Evolutionary conservation across 2,329 filamentous ascomycete species (phyloP).

Genomic region (Cryoendolithus antarcticus): DNA sequence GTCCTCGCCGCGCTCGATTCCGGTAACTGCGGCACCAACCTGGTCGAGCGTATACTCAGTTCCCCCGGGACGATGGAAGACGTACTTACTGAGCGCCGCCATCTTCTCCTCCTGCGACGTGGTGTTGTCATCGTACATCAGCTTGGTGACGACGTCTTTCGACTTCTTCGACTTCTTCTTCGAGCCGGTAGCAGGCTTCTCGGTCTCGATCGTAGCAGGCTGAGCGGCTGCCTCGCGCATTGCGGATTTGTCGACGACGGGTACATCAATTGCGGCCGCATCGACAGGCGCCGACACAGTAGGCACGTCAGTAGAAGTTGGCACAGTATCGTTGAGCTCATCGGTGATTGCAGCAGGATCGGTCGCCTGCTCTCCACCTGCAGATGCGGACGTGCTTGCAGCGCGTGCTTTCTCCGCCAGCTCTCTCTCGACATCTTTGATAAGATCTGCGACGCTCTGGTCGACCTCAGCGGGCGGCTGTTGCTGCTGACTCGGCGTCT

Average conservation of each 20-base stretch:
- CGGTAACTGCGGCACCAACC: slow-evolving; percentile 7
- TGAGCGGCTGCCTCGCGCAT: not conserved
- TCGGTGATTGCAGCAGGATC: not conserved
- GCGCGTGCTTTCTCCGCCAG: not conserved
- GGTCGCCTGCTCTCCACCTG: not conserved
- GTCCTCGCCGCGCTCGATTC: slow-evolving; percentile 1
- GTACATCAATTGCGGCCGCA: not conserved
- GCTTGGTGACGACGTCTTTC: slow-evolving; percentile 47
- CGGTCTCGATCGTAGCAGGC: not conserved
- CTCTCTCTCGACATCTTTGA: slow-evolving; percentile 6
- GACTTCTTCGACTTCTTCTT: slow-evolving; percentile 23
- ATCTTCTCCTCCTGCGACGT: slow-evolving; percentile 83
- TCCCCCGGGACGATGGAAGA: slow-evolving; percentile 36
- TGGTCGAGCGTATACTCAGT: slow-evolving; percentile 6
- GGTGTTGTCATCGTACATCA: slow-evolving; percentile 67
- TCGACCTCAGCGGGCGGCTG: slow-evolving; percentile 27
- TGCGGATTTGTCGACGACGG: not conserved
- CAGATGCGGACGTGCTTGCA: not conserved
- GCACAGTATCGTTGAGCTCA: slow-evolving; percentile 1
- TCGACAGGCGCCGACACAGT: not conserved
- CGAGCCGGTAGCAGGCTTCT: not conserved
- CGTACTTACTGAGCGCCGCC: slow-evolving; percentile 65
- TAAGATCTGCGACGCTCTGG: slow-evolving; percentile 5
- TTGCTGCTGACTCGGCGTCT: slow-evolving; percentile 25
- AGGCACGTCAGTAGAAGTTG: not conserved